A percentile compares a stretch with the other conserved stretches of the same genome.
phyloP scores from a whole-genome alignment of 352 stramenopile genomes.

The Phytophthora sp. region DNA sequence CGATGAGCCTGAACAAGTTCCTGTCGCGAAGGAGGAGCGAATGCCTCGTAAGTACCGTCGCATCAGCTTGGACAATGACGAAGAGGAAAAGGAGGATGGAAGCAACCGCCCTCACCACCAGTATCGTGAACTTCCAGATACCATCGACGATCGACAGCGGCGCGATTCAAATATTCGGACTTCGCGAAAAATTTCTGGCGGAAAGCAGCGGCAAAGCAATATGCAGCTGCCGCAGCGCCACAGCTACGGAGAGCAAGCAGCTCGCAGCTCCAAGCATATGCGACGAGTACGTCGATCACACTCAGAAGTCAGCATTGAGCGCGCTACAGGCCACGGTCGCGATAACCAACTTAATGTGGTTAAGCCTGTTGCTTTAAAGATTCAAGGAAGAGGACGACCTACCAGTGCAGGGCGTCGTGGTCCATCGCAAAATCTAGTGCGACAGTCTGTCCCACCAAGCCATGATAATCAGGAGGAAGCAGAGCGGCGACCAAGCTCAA shows the following conservation, averaged over 20 bases:
- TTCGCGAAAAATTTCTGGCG: slow-evolving; percentile 37
- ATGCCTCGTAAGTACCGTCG: slow-evolving; percentile 60
- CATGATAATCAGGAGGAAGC: slow-evolving; percentile 46
- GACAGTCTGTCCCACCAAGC: slow-evolving; percentile 25
- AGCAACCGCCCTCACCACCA: slow-evolving; percentile 30
- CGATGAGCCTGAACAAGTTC: slow-evolving; percentile 26
- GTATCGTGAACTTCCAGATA: slow-evolving; percentile 40
- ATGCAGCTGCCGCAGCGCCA: slow-evolving; percentile 38
- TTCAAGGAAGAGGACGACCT: slow-evolving; percentile 15
- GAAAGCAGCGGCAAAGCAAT: slow-evolving; percentile 41
- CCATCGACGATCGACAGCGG: slow-evolving; percentile 39
- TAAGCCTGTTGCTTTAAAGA: slow-evolving; percentile 21
- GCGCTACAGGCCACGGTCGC: slow-evolving; percentile 19
- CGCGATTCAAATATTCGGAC: slow-evolving; percentile 44
- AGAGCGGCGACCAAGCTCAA: slow-evolving; percentile 48
- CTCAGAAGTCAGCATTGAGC: slow-evolving; percentile 53
- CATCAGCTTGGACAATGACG: slow-evolving; percentile 71
- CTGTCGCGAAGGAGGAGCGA: slow-evolving; percentile 33
- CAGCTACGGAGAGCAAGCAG: slow-evolving; percentile 37
- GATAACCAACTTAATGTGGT: slow-evolving; percentile 11
- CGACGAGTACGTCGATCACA: slow-evolving; percentile 48
- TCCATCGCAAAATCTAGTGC: slow-evolving; percentile 25
- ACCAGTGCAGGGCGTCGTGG: slow-evolving; percentile 22
- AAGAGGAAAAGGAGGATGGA: slow-evolving; percentile 69
- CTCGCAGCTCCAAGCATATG: slow-evolving; percentile 44